Evolutionary conservation across 371 early-diverging fungal species (phyloP).

Genomic region (Rhizopus sp.): DNA sequence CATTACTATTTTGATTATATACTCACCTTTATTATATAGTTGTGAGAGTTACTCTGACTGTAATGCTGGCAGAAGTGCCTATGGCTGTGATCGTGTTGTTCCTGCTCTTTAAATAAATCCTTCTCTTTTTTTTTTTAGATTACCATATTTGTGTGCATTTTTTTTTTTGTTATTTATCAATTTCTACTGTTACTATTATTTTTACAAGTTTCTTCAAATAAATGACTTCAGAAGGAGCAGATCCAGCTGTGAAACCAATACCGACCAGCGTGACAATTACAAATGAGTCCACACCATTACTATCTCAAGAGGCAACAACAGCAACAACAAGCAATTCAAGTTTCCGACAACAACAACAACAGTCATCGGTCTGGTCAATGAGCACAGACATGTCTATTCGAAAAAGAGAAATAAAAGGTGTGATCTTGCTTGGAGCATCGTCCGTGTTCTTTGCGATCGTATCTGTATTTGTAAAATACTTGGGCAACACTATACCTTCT

Average conservation of each 20-base stretch:
- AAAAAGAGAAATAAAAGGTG: constrained; percentile 23
- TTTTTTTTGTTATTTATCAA: not conserved
- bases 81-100: constrained; percentile 48
- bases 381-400: constrained; percentile 6
- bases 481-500: constrained; percentile 56
- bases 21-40: constrained; percentile 3
- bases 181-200: not conserved
- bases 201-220: not conserved
- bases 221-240: constrained; percentile 1
- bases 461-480: constrained; percentile 64
- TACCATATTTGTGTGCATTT: not conserved
- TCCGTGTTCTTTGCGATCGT: constrained; percentile 72
- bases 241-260: constrained; percentile 11
- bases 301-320: constrained; percentile 12
- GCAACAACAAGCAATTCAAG: not conserved
- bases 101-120: constrained; percentile 9
- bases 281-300: constrained; percentile 28
- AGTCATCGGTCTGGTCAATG: constrained; percentile 12
- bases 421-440: constrained; percentile 61
- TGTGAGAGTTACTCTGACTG: constrained; percentile 27
- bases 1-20: not conserved
- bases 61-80: constrained; percentile 39
- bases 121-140: no score
- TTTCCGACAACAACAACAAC: constrained; percentile 8
- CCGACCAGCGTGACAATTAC: constrained; percentile 30